phyloP scores from a whole-genome alignment of 352 stramenopile genomes.

The Globisporangium uncinulatum region DNA sequence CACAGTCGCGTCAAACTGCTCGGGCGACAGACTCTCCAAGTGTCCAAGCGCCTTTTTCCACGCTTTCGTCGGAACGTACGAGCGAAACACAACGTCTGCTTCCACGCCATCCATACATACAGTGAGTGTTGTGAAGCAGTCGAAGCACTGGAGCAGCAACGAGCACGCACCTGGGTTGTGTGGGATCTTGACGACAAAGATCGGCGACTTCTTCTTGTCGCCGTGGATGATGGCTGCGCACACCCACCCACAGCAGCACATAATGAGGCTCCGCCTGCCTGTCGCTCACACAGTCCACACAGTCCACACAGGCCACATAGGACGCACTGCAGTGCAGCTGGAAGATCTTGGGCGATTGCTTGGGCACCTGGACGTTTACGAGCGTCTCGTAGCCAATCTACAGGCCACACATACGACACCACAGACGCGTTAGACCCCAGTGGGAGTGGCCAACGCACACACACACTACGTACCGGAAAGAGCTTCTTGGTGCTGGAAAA shows the following conservation, averaged over 20 bases:
- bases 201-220: slow-evolving; percentile 73
- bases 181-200: slow-evolving; percentile 68
- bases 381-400: slow-evolving; percentile 62
- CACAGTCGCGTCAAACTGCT: slow-evolving; percentile 38
- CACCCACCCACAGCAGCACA: not conserved
- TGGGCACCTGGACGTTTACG: slow-evolving; percentile 42
- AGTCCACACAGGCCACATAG: not conserved
- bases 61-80: slow-evolving; percentile 69
- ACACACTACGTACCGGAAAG: slow-evolving; percentile 44
- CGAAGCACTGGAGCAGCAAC: not conserved
- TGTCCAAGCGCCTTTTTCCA: slow-evolving; percentile 79
- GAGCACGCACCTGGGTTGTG: slow-evolving; percentile 37
- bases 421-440: too few relatives aligned
- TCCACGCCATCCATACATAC: slow-evolving; percentile 2
- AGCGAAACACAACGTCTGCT: slow-evolving; percentile 68
- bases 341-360: slow-evolving; percentile 26
- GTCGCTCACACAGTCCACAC: not conserved
- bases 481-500: slow-evolving; percentile 78
- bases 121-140: slow-evolving; percentile 35
- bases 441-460: not conserved
- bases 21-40: slow-evolving; percentile 50
- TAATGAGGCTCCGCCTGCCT: not conserved
- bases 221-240: slow-evolving; percentile 60
- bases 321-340: slow-evolving; percentile 51
- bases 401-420: not conserved